Evolutionary conservation across 202 grass and related monocot species (phyloP), one percentile per base, ranked within the genome.

Genomic region (Bolboschoenoplectus hybrid): DNA sequence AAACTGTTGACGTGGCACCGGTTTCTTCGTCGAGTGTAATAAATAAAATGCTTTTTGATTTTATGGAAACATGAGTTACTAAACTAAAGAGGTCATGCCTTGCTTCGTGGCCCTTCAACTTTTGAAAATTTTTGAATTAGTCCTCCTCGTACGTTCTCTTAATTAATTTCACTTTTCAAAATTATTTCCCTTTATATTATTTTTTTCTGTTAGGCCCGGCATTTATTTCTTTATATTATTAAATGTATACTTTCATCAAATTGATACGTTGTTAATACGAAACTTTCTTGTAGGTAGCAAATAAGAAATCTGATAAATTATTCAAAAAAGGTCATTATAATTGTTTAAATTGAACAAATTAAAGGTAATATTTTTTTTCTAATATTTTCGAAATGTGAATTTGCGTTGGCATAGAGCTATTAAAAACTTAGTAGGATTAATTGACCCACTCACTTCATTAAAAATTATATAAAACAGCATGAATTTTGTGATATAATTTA

Each of bases 1-100:
- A 16, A 34, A 51, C 26, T 12, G 43, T 3, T 67, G 44, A 67
- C 81, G 62, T 82, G 79, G 79, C 61, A 77, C 14, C 39, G 57
- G 38, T 82, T 82, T 26, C 38, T 64, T 26, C 20, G 36, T 38
- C 41, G 36, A 44, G 10, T 46, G 7, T 56, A 6, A 46, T 58
- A n/a, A 73, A 39, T 17, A 55, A 55, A 56, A 35, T 38, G 5
- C 49, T 53, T 56, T 35, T 56, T 56, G 26, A 19, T 52, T 13
- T 13, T 76, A 74, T 74, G 40, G 16, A 74, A 74, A 46, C 26
- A 26, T n/a, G 13, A 9, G n/a, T n/a, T 46, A 47, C n/a, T 46
- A 40, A 60, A 39, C 16, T 17, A 39, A 78, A 38, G 36, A 36
- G 1, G 12, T 57, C 13, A 14, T 57, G 38, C 69, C n/a, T 49